phyloP scores from a whole-genome alignment of 148 eudicot genomes.

The Rhododendron ferrugineum region DNA sequence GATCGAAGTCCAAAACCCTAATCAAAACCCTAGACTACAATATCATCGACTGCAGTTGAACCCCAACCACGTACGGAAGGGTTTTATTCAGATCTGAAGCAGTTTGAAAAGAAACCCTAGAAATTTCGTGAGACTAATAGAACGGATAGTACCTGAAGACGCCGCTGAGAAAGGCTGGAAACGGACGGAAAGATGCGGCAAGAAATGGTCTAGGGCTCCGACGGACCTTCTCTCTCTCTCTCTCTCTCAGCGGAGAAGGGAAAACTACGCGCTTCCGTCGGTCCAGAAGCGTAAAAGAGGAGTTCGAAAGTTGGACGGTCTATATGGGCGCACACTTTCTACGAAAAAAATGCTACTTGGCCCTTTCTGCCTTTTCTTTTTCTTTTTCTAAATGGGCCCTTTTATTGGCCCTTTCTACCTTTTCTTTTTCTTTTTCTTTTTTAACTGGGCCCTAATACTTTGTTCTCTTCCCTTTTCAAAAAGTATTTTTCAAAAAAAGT shows the following conservation, averaged over 20 bases:
- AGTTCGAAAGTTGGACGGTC: background rate
- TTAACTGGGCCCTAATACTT: too few relatives aligned
- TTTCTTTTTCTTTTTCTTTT: too few relatives aligned
- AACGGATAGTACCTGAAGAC: background rate
- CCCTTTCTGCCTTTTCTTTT: too few relatives aligned
- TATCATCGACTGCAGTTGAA: background rate
- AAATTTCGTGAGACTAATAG: background rate
- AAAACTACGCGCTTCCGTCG: slow-evolving; percentile 10
- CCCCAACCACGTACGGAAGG: background rate
- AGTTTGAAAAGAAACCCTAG: slow-evolving; percentile 6
- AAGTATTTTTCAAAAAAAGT: too few relatives aligned
- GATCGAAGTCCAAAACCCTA: slow-evolving; percentile 1
- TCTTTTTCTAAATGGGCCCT: too few relatives aligned
- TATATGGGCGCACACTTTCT: background rate
- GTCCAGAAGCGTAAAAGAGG: slow-evolving; percentile 13
- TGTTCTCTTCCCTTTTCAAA: too few relatives aligned
- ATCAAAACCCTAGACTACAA: background rate
- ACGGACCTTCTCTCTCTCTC: slow-evolving; percentile 2
- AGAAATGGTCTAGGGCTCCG: background rate
- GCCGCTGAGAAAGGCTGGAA: background rate
- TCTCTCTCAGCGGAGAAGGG: background rate
- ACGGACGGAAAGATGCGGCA: background rate
- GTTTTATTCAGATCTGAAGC: background rate
- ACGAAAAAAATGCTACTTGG: background rate
- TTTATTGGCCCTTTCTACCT: too few relatives aligned